Conservation (phyloP, 1,284 basidiomycete genomes). For the Apiotrichum sp. region DNA sequence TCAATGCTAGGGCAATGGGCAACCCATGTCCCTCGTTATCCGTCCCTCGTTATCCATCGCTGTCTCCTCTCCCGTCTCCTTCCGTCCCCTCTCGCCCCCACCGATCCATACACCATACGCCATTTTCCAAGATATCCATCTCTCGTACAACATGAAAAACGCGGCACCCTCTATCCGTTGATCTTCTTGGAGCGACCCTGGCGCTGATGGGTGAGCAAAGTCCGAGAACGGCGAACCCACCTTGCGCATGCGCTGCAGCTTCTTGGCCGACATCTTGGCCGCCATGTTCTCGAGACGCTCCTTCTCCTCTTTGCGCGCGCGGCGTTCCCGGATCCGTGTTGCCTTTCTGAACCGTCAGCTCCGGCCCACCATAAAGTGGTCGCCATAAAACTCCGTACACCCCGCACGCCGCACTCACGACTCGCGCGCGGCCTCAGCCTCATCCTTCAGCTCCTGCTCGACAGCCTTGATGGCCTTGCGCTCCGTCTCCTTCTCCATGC, state of each 20-base stretch:
- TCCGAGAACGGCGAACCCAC: conserved; percentile 13
- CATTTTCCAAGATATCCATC: no score
- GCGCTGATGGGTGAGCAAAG: conserved; percentile 26
- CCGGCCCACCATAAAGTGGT: conserved; percentile 5
- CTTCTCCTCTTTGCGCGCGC: conserved; percentile 43
- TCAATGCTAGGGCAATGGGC: no score
- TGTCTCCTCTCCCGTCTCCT: no score
- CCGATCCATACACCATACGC: no score
- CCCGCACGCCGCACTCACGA: conserved; percentile 26
- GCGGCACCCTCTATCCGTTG: conserved; percentile 30
- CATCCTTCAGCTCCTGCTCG: conserved; percentile 46
- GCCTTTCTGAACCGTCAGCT: conserved; percentile 26
- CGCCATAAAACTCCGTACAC: no score
- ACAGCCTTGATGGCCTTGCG: conserved; percentile 37
- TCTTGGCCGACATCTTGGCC: conserved; percentile 48
- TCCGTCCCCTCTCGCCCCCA: no score
- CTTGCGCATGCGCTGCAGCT: conserved; percentile 48
- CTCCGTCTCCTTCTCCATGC: conserved; percentile 39
- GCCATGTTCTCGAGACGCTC: conserved; percentile 42
- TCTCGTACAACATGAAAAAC: no score
- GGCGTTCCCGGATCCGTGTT: conserved; percentile 40
- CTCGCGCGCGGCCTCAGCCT: conserved; percentile 38
- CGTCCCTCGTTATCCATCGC: no score
- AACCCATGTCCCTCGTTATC: no score
- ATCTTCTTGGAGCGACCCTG: conserved; percentile 48